Base-by-base conservation (phyloP, 495 filamentous ascomycete species). In the Chaetomium fimeti region DNA sequence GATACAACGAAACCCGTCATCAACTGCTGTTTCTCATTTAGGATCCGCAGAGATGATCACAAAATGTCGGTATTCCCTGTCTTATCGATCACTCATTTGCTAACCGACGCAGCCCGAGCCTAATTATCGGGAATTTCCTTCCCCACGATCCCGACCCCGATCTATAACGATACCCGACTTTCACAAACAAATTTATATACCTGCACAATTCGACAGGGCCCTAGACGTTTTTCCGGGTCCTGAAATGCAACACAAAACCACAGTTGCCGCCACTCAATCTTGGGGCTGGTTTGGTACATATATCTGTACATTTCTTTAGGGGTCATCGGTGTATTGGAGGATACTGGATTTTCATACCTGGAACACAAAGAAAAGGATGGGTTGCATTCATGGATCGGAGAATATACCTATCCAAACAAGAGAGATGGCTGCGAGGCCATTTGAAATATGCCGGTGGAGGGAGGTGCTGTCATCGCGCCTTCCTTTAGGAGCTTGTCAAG, bases 121-220 rank as follows among this genome's bases (percentile, higher is more conserved):
- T 97, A 54, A 98, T 98, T 69, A 88, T 98, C 45, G 94, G 94
- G 57, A 98, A 98, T 72, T 98, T 98, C 77, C 79, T 98, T 58
- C 93, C 93, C 18, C 86, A 88, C 29, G 71, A 73, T 36, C 71
- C 71, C 43, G 72, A 83, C 59, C 78, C 78, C 38, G 75, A 72
- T 20, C 64, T 72, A 69, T 70, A 66, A 52, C 22, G 3, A 49
- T 51, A 24, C 11, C 15, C 32, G 15, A 25, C 32, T n/a, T 66
- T 4, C 13, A 12, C 29, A 32, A 9, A 11, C 48, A 36, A 15
- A 8, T 18, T 38, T 2, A 5, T 22, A 45, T 45, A 13, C 22
- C 38, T 1, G 16, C 55, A 20, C 25, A 36, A 16, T 15, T 15
- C 24, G 38, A 28, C 22, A 4, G 40, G 22, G 25, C 5, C 5